Evolutionary conservation across 2,329 filamentous ascomycete genomes (phyloP).

Genomic region (Arthrinium puccinioides): DNA sequence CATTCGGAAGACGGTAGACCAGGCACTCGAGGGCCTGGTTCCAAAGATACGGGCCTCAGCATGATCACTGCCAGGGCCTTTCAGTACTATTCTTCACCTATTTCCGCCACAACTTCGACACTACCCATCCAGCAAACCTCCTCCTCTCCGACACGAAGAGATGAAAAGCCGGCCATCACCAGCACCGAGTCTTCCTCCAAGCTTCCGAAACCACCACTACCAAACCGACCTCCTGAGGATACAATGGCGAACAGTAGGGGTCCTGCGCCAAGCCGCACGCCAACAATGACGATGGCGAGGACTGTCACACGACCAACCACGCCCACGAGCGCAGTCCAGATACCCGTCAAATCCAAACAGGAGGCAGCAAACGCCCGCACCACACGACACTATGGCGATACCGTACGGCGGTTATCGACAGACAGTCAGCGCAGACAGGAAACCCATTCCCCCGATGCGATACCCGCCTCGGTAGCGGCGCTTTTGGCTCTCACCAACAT

Average conservation of each 20-base stretch:
- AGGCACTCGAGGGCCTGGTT: too few relatives aligned
- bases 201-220: too few relatives aligned
- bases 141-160: too few relatives aligned
- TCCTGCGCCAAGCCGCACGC: constrained; percentile 15
- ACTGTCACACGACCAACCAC: constrained; percentile 25
- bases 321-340: constrained; percentile 47
- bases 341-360: constrained; percentile 37
- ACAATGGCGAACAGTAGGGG: constrained; percentile 15
- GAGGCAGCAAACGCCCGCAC: constrained; percentile 24
- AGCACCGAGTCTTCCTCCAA: too few relatives aligned
- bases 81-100: too few relatives aligned
- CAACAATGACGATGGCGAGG: constrained; percentile 22
- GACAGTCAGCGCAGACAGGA: constrained; percentile 27
- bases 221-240: too few relatives aligned
- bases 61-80: too few relatives aligned
- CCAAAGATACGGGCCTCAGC: too few relatives aligned
- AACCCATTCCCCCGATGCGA: constrained; percentile 42
- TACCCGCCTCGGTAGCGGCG: constrained; percentile 53
- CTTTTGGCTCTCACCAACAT: constrained; percentile 57
- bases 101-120: too few relatives aligned
- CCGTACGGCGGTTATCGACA: constrained; percentile 22
- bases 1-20: too few relatives aligned
- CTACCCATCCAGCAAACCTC: too few relatives aligned
- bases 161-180: too few relatives aligned
- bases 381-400: constrained; percentile 27